These are phyloP conservation scores for Emiliania huxleyi DNA, from an alignment of 78 protist species.

Conservation along the genomic window DNA sequence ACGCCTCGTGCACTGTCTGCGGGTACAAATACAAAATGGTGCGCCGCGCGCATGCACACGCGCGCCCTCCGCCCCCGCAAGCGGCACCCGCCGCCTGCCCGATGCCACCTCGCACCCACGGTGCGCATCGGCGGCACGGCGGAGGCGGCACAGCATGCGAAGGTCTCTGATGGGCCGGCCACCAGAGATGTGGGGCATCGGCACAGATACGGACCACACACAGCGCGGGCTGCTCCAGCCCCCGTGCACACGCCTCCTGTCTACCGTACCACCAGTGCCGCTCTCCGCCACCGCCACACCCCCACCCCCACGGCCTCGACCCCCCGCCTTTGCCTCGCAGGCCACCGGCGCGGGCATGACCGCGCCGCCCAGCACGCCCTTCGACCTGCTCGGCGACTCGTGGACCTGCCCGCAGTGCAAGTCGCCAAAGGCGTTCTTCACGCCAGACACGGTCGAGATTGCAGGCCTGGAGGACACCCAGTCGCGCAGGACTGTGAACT, in stretches of 20 bases:
- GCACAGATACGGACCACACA: no score
- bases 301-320: no score
- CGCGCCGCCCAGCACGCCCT: background rate
- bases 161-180: no score
- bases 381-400: background rate
- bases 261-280: no score
- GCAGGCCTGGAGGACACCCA: conserved; percentile 5
- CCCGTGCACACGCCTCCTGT: no score
- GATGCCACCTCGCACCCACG: background rate
- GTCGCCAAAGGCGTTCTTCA: conserved; percentile 5
- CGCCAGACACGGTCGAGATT: background rate
- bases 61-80: background rate
- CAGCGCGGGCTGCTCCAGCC: no score
- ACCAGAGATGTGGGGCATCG: no score
- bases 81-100: background rate
- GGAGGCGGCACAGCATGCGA: no score
- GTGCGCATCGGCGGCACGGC: background rate
- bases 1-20: background rate
- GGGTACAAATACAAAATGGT: background rate
- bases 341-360: background rate
- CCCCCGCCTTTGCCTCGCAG: background rate
- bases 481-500: background rate
- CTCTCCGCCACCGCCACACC: no score
- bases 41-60: background rate
- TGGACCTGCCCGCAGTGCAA: background rate